Percentiles rank a stretch among this genome's conserved stretches.
These are phyloP conservation scores for Cardamine resedifolia DNA, from an alignment of 345 rosid species.

Conservation along the genomic window DNA sequence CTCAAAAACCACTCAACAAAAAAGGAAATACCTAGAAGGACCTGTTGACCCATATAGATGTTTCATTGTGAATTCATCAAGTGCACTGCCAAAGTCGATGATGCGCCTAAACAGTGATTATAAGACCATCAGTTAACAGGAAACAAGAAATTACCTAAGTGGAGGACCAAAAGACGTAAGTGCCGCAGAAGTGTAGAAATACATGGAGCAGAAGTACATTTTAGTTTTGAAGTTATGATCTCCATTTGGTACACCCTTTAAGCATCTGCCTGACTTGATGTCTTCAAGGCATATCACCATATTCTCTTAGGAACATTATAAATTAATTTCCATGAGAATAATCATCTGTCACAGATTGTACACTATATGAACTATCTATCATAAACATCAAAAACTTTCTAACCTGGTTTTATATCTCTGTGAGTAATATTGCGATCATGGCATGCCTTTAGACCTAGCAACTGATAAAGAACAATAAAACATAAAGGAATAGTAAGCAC, in stretches of 20 bases:
- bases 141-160: slow-evolving; percentile 4
- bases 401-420: slow-evolving; percentile 96
- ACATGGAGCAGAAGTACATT: slow-evolving; percentile 47
- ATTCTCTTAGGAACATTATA: slow-evolving; percentile 58
- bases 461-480: slow-evolving; percentile 44
- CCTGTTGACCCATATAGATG: slow-evolving; percentile 78
- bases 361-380: slow-evolving; percentile 14
- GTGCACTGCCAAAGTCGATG: slow-evolving; percentile 95
- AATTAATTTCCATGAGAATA: slow-evolving; percentile 22
- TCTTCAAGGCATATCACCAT: slow-evolving; percentile 96
- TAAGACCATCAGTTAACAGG: slow-evolving; percentile 19
- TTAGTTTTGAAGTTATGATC: slow-evolving; percentile 58
- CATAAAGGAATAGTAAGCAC: not conserved
- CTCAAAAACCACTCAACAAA: slow-evolving; percentile 7
- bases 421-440: slow-evolving; percentile 96
- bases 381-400: slow-evolving; percentile 33
- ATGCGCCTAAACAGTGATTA: slow-evolving; percentile 59
- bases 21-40: slow-evolving; percentile 73
- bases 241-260: slow-evolving; percentile 60
- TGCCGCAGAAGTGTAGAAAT: not conserved
- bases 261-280: slow-evolving; percentile 68
- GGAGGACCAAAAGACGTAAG: not conserved
- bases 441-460: slow-evolving; percentile 82
- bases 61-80: slow-evolving; percentile 80
- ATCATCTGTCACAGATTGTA: slow-evolving; percentile 13